Evolutionary conservation across 2,329 filamentous ascomycete species (phyloP).

Genomic region (Boeremia exigua): DNA sequence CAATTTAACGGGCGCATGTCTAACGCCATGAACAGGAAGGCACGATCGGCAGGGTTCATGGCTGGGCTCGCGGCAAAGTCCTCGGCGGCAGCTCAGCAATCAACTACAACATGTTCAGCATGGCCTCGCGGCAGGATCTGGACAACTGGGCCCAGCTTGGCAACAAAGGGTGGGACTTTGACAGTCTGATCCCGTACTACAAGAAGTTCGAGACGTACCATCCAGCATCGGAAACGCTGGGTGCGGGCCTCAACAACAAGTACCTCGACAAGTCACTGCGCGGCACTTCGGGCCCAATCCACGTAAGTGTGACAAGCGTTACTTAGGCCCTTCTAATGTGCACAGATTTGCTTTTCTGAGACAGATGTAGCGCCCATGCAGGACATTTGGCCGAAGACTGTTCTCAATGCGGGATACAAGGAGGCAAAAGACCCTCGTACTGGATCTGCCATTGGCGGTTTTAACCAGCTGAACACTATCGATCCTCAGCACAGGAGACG

Average conservation of each 20-base stretch:
- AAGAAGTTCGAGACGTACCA: slow-evolving; percentile 46
- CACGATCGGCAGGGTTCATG: slow-evolving; percentile 27
- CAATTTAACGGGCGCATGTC: not conserved
- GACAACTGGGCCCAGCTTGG: slow-evolving; percentile 52
- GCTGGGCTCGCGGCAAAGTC: slow-evolving; percentile 38
- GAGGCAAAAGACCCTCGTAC: slow-evolving; percentile 33
- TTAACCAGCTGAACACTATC: slow-evolving; percentile 39
- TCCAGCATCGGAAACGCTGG: slow-evolving; percentile 26
- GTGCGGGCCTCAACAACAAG: slow-evolving; percentile 30
- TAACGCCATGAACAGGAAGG: slow-evolving; percentile 29
- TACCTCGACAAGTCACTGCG: slow-evolving; percentile 34
- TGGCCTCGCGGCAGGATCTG: slow-evolving; percentile 37
- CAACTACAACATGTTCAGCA: slow-evolving; percentile 43
- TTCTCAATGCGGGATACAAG: slow-evolving; percentile 33
- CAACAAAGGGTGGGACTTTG: slow-evolving; percentile 48
- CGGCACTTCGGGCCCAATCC: slow-evolving; percentile 34
- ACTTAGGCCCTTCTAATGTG: slow-evolving; percentile 1
- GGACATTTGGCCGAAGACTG: slow-evolving; percentile 37
- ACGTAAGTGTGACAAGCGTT: slow-evolving; percentile 15
- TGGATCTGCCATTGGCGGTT: slow-evolving; percentile 38
- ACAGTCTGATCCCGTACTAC: slow-evolving; percentile 44
- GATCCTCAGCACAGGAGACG: slow-evolving; percentile 31
- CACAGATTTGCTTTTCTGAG: slow-evolving; percentile 30
- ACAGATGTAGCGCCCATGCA: slow-evolving; percentile 30
- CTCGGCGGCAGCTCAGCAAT: slow-evolving; percentile 50